Evolutionary conservation across 768 basidiomycete genomes (phyloP), one percentile per base, ranked within the genome.

Genomic region (Lactifluus subvellereus): DNA sequence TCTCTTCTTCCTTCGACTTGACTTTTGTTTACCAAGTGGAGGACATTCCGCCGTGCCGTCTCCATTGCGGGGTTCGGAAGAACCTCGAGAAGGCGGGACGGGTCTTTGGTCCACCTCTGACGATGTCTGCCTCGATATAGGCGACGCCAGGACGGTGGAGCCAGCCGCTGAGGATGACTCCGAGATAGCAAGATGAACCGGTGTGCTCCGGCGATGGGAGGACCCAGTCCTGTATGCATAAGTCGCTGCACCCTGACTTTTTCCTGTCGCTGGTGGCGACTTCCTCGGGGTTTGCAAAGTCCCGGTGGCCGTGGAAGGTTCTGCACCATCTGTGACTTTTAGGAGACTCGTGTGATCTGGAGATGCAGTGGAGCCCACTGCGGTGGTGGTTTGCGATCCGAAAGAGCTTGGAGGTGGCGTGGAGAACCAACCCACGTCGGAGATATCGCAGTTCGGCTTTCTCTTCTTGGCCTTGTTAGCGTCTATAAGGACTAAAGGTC

Each of bases 381-480:
- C 7, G 16, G 33, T 10, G 54, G 55, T 3, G 8, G 47, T 8
- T 22, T 33, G 51, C 20, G 38, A 59, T n/a, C 52, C 52, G n/a
- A n/a, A 30, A 11, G 14, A 35, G 30, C 43, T 10, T 2, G 40
- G 53, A 37, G 58, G 63, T 3, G 63, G 63, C 13, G 63, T 37
- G 13, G 57, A 55, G 48, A 60, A 56, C 63, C 63, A 64, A 16
- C 37, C 52, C 22, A 30, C 6, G 10, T 60, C 54, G 27, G 54
- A 27, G 16, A 13, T 43, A 6, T 51, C 62, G 38, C 53, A 27
- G 42, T 51, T 48, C 48, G 30, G 38, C 45, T 35, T 64, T 45
- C 40, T 40, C 33, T 45, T 60, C 37, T 60, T 64, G 37, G 57
- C 10, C 30, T 49, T 59, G 20, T 56, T 32, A 3, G 40, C 20